Evolutionary conservation across 441 rosid species (phyloP), one percentile per base, ranked within the genome.

Genomic region (Codiaeum variegatum): DNA sequence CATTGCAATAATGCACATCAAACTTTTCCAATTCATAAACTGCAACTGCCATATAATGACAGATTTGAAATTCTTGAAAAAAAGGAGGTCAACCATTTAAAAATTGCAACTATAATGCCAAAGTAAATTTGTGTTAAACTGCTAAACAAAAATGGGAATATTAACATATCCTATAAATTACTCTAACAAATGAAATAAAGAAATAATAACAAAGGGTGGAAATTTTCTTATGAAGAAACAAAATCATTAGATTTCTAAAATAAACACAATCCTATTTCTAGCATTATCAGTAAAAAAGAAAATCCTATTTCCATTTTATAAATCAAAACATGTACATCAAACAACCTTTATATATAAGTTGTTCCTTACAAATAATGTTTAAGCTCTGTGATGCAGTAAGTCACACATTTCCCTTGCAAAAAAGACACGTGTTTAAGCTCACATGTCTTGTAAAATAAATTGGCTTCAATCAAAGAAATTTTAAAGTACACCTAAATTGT

Each of bases 11-110:
- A 66, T 61, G 58, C 58, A 61, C 52, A 75, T 26, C 21, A 67
- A 66, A 31, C 69, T 72, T 46, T 23, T 46, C 28, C 23, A 54
- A 34, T 66, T 60, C 66, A 75, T 36, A 73, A 75, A 49, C 19
- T 36, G 15, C 69, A 72, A 69, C 19, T 51, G 40, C 69, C 62
- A 69, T 16, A 62, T 28, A 34, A 47, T 44, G 23, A 61, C 70
- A 73, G 68, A 66, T 66, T 54, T 46, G 66, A 49, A 12, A 0
- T 40, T 11, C 12, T 40, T 1, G 0, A 40, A 40, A 40, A 32
- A 32, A 32, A 32, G 5, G 5, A 40, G 10, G 54, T 60, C 73
- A 69, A 65, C 62, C 49, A 24, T 36, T 32, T 46, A 62, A 47
- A 32, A 66, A 73, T 5, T 38, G 67, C 60, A 8, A 73, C 69